These are phyloP conservation scores for Tricholoma matsutake DNA, from an alignment of 768 basidiomycete genomes.

Conservation along the genomic window DNA sequence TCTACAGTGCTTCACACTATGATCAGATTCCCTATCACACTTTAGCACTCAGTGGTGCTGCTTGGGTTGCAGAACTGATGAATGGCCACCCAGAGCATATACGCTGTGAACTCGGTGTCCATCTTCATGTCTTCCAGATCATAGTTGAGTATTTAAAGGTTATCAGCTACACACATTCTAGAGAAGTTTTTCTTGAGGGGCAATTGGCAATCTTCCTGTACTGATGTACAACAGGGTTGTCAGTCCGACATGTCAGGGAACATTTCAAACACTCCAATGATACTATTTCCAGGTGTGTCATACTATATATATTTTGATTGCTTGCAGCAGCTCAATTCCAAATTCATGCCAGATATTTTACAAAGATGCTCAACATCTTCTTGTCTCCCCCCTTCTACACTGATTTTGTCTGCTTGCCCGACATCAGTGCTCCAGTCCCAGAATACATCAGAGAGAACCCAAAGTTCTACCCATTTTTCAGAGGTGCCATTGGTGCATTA, in stretches of 20 bases:
- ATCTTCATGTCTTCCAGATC: not conserved
- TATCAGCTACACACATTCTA: not conserved
- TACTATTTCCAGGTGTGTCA: no score
- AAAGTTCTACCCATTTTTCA: no score
- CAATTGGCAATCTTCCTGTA: not conserved
- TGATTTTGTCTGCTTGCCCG: no score
- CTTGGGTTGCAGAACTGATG: constrained; percentile 3
- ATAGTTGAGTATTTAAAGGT: not conserved
- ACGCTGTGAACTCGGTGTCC: not conserved
- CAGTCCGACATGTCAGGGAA: not conserved
- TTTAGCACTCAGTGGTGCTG: not conserved
- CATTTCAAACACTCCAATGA: no score
- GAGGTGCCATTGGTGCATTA: no score
- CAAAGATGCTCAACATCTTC: no score
- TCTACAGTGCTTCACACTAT: not conserved
- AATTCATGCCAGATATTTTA: no score
- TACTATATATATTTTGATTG: no score
- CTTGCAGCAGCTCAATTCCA: no score
- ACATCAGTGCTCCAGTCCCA: no score
- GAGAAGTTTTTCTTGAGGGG: not conserved
- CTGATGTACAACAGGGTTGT: not conserved
- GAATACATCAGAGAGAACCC: no score
- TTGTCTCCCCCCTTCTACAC: no score
- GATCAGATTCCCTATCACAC: constrained; percentile 4
- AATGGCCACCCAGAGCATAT: constrained; percentile 2